A percentile compares a stretch with the other conserved stretches of the same genome.
These are phyloP conservation scores for Limnomonas spitsbergensis DNA, from an alignment of 139 green algal species.

Conservation along the genomic window DNA sequence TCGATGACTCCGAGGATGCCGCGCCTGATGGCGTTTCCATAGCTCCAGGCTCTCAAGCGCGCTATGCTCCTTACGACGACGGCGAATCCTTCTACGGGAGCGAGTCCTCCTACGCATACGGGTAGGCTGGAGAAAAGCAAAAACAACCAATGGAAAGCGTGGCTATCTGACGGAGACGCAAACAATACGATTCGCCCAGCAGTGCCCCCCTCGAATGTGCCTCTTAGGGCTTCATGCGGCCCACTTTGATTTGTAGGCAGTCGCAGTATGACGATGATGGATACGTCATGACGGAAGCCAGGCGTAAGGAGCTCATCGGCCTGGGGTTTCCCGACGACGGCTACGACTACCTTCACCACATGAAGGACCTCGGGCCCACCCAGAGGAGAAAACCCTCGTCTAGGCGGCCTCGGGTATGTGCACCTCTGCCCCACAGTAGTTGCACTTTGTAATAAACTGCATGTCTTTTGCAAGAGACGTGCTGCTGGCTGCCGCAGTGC, in stretches of 20 bases:
- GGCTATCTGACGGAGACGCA: neutral
- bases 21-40: constrained; percentile 28
- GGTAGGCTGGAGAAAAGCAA: no score
- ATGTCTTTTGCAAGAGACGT: no score
- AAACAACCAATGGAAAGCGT: no score
- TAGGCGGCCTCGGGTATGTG: neutral
- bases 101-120: constrained; percentile 3
- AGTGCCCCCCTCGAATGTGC: no score
- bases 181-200: neutral
- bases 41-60: constrained; percentile 9
- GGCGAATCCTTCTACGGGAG: neutral
- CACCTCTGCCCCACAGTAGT: no score
- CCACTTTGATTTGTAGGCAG: neutral
- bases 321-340: constrained; percentile 92
- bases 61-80: constrained; percentile 28
- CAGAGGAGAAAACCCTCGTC: neutral
- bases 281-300: constrained; percentile 13
- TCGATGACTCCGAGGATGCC: constrained; percentile 42
- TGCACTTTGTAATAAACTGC: no score
- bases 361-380: constrained; percentile 50
- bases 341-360: constrained; percentile 92
- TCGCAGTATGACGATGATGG: neutral
- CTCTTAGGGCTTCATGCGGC: no score
- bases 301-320: constrained; percentile 66
- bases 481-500: no score